These are phyloP conservation scores for Eucalyptus pauciflora DNA, from an alignment of 345 rosid genomes.

Conservation along the genomic window DNA sequence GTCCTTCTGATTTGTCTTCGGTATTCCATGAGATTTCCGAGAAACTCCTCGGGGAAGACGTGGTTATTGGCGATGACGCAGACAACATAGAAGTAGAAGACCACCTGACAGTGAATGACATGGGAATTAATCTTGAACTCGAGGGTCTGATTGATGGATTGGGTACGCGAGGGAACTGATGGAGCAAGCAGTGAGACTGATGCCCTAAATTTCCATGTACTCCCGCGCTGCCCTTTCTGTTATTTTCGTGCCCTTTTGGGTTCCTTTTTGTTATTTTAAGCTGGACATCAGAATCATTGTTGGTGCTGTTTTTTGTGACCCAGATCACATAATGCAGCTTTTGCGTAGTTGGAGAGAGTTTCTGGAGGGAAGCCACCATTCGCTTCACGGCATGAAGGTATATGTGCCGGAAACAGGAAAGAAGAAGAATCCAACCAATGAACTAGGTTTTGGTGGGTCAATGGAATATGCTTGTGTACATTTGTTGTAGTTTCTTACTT, in stretches of 20 bases:
- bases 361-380: neutral
- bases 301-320: neutral
- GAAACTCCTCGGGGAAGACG: neutral
- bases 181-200: constrained; percentile 3
- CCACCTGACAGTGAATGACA: neutral
- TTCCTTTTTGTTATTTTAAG: neutral
- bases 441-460: neutral
- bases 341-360: neutral
- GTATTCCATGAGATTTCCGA: constrained; percentile 1
- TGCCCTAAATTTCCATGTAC: neutral
- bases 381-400: neutral
- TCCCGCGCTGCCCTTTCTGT: neutral
- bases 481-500: neutral
- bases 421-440: neutral
- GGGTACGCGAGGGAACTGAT: constrained; percentile 11
- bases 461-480: neutral
- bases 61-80: neutral
- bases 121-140: constrained; percentile 12
- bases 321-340: neutral
- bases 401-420: neutral
- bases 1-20: neutral
- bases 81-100: neutral
- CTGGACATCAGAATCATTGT: neutral
- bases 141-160: constrained; percentile 22
- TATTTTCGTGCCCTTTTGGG: neutral